Evolutionary conservation across 225 moss, liverwort and hornwort species (phyloP).

Genomic region (Physcomitrellopsis africana): DNA sequence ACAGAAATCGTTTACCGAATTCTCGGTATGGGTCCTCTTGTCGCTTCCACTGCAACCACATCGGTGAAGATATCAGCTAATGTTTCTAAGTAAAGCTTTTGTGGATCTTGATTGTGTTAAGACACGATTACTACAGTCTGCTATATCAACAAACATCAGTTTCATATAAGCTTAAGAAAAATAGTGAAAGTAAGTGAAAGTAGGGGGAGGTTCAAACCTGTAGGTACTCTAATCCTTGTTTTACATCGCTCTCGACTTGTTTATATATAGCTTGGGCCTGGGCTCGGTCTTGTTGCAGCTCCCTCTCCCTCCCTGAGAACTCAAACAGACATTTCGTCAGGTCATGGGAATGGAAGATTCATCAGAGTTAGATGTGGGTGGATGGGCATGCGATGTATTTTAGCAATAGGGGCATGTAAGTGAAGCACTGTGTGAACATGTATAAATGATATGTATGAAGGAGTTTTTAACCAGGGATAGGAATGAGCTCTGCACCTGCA

Average conservation of each 20-base stretch:
- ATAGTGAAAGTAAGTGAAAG: not conserved
- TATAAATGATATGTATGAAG: not conserved
- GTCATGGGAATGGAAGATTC: not conserved
- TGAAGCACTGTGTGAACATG: no score
- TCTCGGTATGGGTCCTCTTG: slow-evolving; percentile 71
- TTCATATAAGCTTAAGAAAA: not conserved
- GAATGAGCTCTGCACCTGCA: slow-evolving; percentile 44
- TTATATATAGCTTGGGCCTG: slow-evolving; percentile 62
- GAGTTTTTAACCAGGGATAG: not conserved
- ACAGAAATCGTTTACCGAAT: slow-evolving; percentile 65
- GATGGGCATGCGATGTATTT: no score
- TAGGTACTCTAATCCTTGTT: slow-evolving; percentile 64
- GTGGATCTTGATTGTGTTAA: not conserved
- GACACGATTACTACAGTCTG: no score
- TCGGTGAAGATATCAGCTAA: not conserved
- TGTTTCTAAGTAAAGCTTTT: no score
- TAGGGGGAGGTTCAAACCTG: slow-evolving; percentile 23
- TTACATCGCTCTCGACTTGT: slow-evolving; percentile 63
- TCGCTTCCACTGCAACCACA: slow-evolving; percentile 58
- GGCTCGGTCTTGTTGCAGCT: slow-evolving; percentile 56
- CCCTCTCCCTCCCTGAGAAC: slow-evolving; percentile 59
- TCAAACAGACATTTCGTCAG: not conserved
- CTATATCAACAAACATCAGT: not conserved
- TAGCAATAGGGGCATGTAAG: not conserved
- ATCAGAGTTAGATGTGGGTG: not conserved